Percentiles rank a stretch among this genome's conserved stretches.
Conservation (phyloP, 345 rosid species). For the Luvunga scandens region DNA sequence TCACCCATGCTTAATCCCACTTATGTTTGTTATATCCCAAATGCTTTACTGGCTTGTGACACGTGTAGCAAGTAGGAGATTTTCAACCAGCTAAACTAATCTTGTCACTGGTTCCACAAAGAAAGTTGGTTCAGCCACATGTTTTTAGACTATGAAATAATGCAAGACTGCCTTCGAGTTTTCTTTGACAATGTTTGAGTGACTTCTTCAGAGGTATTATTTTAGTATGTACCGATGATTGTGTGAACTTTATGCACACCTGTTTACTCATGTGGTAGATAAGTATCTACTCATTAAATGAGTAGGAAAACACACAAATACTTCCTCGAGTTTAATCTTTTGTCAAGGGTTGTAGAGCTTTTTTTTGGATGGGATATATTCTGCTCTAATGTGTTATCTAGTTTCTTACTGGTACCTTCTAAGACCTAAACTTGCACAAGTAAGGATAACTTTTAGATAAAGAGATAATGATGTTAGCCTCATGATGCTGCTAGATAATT, state of each 20-base stretch:
- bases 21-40: neutral
- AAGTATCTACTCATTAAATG: neutral
- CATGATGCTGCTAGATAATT: neutral
- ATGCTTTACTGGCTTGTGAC: neutral
- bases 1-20: neutral
- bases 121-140: neutral
- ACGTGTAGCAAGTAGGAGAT: neutral
- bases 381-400: neutral
- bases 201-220: neutral
- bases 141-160: neutral
- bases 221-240: neutral
- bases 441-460: neutral
- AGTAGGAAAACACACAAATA: neutral
- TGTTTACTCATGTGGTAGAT: neutral
- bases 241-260: neutral
- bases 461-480: neutral
- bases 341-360: neutral
- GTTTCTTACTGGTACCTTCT: constrained; percentile 4
- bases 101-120: neutral
- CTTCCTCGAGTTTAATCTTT: constrained; percentile 4
- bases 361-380: neutral
- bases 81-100: neutral
- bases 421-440: neutral
- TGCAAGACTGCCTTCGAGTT: neutral
- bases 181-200: neutral